Evolutionary conservation across 805 yeast species (phyloP).

Genomic region (Millerozyma acaciae): DNA sequence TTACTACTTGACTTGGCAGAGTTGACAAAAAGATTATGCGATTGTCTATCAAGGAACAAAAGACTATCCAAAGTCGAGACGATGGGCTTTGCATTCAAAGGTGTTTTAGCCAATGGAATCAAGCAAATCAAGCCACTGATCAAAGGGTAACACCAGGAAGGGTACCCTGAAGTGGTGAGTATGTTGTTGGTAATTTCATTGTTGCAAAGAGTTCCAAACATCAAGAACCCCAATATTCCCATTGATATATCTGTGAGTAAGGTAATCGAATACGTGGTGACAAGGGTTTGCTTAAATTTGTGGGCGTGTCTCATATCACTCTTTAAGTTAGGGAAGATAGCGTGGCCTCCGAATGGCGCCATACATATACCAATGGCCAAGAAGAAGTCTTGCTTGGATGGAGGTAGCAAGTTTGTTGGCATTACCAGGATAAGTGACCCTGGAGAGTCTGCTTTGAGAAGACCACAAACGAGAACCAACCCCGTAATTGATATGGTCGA

Average conservation of each 20-base stretch:
- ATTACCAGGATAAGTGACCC: constrained; percentile 69
- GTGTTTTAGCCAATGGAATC: constrained; percentile 80
- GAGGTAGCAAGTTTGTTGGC: constrained; percentile 67
- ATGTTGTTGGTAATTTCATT: constrained; percentile 53
- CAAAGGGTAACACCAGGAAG: constrained; percentile 42
- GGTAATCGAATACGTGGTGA: constrained; percentile 57
- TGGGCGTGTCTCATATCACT: constrained; percentile 72
- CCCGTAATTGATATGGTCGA: constrained; percentile 65
- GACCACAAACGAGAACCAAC: constrained; percentile 59
- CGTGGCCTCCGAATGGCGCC: constrained; percentile 86
- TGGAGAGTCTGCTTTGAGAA: constrained; percentile 56
- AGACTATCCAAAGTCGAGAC: constrained; percentile 63
- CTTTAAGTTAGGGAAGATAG: constrained; percentile 73
- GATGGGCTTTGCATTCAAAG: constrained; percentile 79
- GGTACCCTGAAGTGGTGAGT: constrained; percentile 45
- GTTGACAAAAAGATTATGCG: constrained; percentile 9
- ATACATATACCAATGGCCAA: constrained; percentile 61
- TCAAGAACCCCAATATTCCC: constrained; percentile 61
- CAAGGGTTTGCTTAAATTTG: constrained; percentile 51
- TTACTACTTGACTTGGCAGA: constrained; percentile 9
- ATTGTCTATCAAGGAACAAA: constrained; percentile 28
- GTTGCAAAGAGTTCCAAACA: constrained; percentile 49
- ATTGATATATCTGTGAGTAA: constrained; percentile 57
- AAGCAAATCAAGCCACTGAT: constrained; percentile 72
- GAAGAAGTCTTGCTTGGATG: constrained; percentile 45